Base-by-base conservation (phyloP, 352 stramenopile species). In the Phytophthora tentaculata region DNA sequence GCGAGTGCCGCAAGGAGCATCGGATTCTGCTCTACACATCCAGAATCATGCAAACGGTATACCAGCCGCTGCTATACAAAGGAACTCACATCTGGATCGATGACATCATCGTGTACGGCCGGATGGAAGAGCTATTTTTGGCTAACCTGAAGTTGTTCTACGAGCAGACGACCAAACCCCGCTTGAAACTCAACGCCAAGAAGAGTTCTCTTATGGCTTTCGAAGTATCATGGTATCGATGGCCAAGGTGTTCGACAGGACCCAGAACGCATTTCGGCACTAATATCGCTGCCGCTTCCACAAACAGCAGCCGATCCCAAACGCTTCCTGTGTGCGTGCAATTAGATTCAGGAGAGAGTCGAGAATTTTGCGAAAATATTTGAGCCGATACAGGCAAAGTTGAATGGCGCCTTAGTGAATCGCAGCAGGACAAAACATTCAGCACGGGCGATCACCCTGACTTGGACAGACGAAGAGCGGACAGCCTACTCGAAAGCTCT, bases 51-150 rank as follows among this genome's bases (percentile, higher is more conserved):
- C 60, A 79, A 35, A 59, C 23, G 1, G 62, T 66, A 0, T 65
- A 67, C 22, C 53, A 52, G 12, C 23, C 14, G 6, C 22, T 79
- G 29, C 20, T 74, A 24, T 68, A 71, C 62, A 68, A 74, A 16
- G 16, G 58, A 22, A 44, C 51, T 9, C 17, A 77, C 1, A 57
- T 77, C 4, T 79, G 67, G 65, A 73, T 76, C 20, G 71, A 71
- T 41, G 67, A 79, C 24, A 52, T 73, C 22, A 53, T 76, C 14
- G 10, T 76, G 16, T 79, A 66, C 16, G 50, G 49, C 13, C 12
- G 48, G 2, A 65, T 39, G n/a, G 23, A 50, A 45, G 23, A 76
- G 26, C 45, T 41, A 17, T 73, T 64, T 50, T 16, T 73, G 0
- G n/a, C 24, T 1, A 48, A 55, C 5, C 61, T 71, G 0, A 19